Conservation (phyloP, 768 basidiomycete species). For the Lactifluus piperatus region DNA sequence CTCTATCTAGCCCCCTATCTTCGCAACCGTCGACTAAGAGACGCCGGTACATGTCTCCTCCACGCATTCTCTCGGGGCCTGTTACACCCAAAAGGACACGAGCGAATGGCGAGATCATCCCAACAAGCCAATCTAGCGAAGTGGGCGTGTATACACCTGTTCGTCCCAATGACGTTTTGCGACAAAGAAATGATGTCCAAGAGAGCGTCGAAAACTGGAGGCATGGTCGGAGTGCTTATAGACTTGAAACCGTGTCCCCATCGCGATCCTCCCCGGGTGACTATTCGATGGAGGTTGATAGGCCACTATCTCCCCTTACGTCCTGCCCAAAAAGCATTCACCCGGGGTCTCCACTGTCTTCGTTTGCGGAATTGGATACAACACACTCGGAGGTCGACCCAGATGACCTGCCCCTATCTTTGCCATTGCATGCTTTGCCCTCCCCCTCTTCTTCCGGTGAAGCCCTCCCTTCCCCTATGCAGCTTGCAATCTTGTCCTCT, state of each 20-base stretch:
- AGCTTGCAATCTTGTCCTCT: not conserved
- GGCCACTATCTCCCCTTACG: constrained; percentile 11
- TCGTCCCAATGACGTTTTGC: not conserved
- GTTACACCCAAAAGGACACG: constrained; percentile 1
- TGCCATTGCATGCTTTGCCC: not conserved
- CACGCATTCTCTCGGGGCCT: not conserved
- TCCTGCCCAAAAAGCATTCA: not conserved
- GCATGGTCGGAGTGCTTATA: constrained; percentile 10
- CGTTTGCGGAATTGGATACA: constrained; percentile 3
- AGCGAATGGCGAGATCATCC: not conserved
- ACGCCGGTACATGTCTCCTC: not conserved
- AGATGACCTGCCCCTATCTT: not conserved
- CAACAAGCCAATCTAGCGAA: constrained; percentile 15
- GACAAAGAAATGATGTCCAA: not conserved
- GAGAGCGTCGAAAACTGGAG: constrained; percentile 16
- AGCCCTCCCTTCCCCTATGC: not conserved
- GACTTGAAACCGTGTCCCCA: not conserved
- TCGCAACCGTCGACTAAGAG: not conserved
- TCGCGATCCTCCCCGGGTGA: constrained; percentile 1
- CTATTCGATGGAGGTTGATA: constrained; percentile 9
- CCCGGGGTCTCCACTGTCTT: constrained; percentile 5
- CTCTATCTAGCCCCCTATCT: not conserved
- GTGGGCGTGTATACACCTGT: constrained; percentile 8
- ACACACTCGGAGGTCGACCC: not conserved
- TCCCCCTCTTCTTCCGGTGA: constrained; percentile 6